Evolutionary conservation across 441 rosid species (phyloP), one percentile per base, ranked within the genome.

Genomic region (Eutrema salsugineum): DNA sequence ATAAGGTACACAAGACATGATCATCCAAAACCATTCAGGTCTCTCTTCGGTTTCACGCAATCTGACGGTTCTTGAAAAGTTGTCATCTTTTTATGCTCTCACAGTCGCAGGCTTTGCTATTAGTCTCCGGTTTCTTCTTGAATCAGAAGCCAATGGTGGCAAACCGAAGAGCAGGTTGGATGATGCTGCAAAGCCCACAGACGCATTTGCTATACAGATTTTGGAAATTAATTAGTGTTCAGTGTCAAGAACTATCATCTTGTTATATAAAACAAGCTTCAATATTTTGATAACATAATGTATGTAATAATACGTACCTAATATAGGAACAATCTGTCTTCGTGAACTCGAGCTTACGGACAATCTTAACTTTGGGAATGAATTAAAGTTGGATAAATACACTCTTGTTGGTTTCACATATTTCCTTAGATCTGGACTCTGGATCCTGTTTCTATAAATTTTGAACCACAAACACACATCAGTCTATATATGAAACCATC

Each of bases 1-100:
- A 70, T 86, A 88, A 16, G 93, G 89, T 30, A 82, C 47, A 43
- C 83, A 20, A 20, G 22, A 1, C 22, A 20, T 20, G 1, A 20
- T 20, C 22, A 20, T 20, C 22, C 22, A 20, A 73, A 46, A 93
- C 84, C 69, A 86, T 17, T 36, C 46, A 5, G 63, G 44, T 35
- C 16, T 57, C 46, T 36, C 63, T 9, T 40, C 24, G 19, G 43
- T 22, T 39, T 22, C 22, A 14, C 17, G 24, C 8, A 14, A 15
- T 20, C 14, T 20, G 48, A 22, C 40, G 14, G 40, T 22, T 20
- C 9, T 59, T 59, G 10, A 58, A 58, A 14, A 38, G 14, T 24
- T 24, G 15, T 59, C 64, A 5, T 38, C 48, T 39, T 39, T 59
- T 15, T 38, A 59, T 8, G 64, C 64, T 20, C 32, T 59, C 32